Percentiles rank a stretch among this genome's conserved stretches.
Conservation (phyloP, 768 basidiomycete genomes). For the Naematelia encephala region DNA sequence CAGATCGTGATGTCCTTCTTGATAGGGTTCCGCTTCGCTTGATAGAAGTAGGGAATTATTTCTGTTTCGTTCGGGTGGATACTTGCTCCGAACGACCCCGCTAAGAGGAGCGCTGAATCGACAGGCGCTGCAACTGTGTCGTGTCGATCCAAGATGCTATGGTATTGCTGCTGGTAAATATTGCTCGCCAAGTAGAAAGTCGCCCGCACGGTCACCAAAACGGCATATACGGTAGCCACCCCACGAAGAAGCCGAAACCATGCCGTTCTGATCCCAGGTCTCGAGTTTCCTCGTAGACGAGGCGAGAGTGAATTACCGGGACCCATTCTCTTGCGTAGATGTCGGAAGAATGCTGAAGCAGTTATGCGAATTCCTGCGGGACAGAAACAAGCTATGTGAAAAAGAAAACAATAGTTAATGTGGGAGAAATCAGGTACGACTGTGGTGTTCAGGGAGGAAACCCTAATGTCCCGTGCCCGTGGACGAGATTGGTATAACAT, state of each 20-base stretch:
- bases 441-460: too few relatives aligned
- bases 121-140: background rate
- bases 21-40: background rate
- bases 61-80: background rate
- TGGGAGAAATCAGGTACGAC: too few relatives aligned
- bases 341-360: background rate
- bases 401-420: too few relatives aligned
- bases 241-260: background rate
- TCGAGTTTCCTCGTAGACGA: background rate
- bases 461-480: too few relatives aligned
- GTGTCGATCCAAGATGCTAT: background rate
- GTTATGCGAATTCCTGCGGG: background rate
- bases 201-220: background rate
- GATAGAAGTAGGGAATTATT: background rate
- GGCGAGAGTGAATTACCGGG: background rate
- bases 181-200: background rate
- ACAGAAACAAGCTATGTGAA: too few relatives aligned
- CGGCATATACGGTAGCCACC: background rate
- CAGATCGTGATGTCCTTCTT: background rate
- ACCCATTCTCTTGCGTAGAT: background rate
- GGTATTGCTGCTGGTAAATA: background rate
- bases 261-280: background rate
- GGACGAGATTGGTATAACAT: too few relatives aligned
- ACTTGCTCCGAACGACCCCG: background rate
- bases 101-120: background rate